Conservation (phyloP, 2,329 filamentous ascomycete genomes). For the Atkinsonella texensis region DNA sequence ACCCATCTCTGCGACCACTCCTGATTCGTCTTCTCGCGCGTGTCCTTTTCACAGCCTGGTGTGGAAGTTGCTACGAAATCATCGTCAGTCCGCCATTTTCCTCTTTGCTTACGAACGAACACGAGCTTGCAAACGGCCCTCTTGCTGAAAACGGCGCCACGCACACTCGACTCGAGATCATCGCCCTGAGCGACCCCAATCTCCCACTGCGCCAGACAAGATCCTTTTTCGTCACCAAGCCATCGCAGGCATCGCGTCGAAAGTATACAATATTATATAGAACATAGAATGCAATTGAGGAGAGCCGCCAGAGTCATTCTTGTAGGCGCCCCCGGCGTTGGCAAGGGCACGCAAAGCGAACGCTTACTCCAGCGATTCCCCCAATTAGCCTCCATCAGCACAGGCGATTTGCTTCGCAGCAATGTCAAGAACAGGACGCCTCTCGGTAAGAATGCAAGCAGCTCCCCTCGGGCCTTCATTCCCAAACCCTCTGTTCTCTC, state of each 20-base stretch:
- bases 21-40: neutral
- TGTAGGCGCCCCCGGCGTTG: slow-evolving; percentile 89
- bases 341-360: slow-evolving; percentile 92
- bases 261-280: slow-evolving; percentile 9
- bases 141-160: neutral
- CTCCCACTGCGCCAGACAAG: neutral
- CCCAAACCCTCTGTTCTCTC: no score
- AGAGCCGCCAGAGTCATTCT: slow-evolving; percentile 87
- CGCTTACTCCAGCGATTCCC: slow-evolving; percentile 78
- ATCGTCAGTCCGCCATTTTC: neutral
- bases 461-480: neutral
- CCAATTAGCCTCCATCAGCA: slow-evolving; percentile 82
- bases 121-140: neutral
- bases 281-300: slow-evolving; percentile 53
- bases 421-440: slow-evolving; percentile 86
- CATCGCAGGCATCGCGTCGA: neutral
- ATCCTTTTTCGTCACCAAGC: neutral
- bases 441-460: slow-evolving; percentile 45
- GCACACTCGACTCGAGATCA: neutral
- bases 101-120: neutral
- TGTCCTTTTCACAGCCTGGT: neutral
- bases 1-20: no score
- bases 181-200: neutral
- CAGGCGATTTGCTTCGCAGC: slow-evolving; percentile 79
- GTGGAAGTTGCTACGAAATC: neutral